A percentile compares a stretch with the other conserved stretches of the same genome.
phyloP scores from a whole-genome alignment of 192 early-diverging fungal genomes.

The Entrophospora sp. region DNA sequence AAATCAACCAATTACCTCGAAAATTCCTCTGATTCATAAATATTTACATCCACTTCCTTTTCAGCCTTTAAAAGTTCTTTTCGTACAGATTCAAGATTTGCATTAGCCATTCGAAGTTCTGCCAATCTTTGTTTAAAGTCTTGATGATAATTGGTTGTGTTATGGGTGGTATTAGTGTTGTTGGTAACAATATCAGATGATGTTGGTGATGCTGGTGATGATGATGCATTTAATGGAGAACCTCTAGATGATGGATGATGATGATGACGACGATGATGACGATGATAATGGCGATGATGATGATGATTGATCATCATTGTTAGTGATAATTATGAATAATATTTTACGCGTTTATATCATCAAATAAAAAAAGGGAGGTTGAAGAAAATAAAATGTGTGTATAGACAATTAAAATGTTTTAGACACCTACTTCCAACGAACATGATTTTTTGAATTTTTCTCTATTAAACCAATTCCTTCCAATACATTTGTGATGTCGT shows the following conservation, averaged over 20 bases:
- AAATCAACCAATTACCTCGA: background rate
- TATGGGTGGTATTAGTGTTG: background rate
- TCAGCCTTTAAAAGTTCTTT: slow-evolving; percentile 1
- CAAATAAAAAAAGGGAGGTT: background rate
- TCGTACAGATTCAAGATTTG: background rate
- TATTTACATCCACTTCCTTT: slow-evolving; percentile 1
- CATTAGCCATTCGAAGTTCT: slow-evolving; percentile 11
- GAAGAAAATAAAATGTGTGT: background rate
- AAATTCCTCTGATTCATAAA: slow-evolving; percentile 4
- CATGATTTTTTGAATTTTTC: slow-evolving; percentile 60
- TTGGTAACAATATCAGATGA: background rate
- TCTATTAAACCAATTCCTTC: slow-evolving; percentile 59
- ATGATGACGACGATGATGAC: too few relatives aligned
- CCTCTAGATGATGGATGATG: background rate
- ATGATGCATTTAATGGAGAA: background rate
- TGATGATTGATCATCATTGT: background rate
- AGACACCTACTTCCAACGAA: slow-evolving; percentile 58
- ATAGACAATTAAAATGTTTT: background rate
- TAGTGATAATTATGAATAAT: background rate
- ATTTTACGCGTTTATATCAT: background rate
- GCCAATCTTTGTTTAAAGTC: slow-evolving; percentile 9
- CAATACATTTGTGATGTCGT: slow-evolving; percentile 62
- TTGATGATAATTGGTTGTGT: background rate
- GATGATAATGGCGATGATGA: background rate
- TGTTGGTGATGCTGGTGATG: background rate